phyloP scores from a whole-genome alignment of 148 eudicot genomes.

The Rhododendron henanense region DNA sequence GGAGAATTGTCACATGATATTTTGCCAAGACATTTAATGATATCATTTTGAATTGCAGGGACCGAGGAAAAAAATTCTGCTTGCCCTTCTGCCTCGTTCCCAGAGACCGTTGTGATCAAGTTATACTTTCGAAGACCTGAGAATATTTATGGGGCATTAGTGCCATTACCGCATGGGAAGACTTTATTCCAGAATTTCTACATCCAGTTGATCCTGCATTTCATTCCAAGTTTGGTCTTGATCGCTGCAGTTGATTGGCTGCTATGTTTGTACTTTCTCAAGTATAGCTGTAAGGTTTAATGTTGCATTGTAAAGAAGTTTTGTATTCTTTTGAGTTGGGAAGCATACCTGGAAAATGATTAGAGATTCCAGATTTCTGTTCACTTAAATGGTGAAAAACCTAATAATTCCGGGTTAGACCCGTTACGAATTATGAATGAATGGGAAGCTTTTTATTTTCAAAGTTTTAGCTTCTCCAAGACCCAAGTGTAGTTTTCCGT shows the following conservation, averaged over 20 bases:
- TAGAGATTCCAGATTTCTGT: not conserved
- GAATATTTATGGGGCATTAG: not conserved
- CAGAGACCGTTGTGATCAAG: constrained; percentile 31
- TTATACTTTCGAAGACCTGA: not conserved
- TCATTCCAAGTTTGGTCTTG: not conserved
- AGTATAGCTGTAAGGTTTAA: not conserved
- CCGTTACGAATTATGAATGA: not conserved
- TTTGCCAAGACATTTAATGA: not conserved
- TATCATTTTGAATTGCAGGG: constrained; percentile 47
- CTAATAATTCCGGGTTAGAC: not conserved
- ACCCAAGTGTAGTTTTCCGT: no score
- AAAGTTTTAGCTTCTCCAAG: no score
- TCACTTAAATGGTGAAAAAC: not conserved
- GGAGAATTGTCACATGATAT: not conserved
- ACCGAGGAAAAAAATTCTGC: constrained; percentile 80
- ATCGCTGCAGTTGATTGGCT: not conserved
- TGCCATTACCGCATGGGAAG: not conserved
- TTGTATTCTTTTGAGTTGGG: not conserved
- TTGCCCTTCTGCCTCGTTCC: constrained; percentile 45
- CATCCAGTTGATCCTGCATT: not conserved
- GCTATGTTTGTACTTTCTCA: not conserved
- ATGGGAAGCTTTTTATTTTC: not conserved
- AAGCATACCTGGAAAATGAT: not conserved
- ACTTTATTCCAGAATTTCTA: not conserved
- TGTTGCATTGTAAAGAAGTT: not conserved